Evolutionary conservation across 345 rosid genomes (phyloP).

Genomic region (Eucalyptus cloeziana): DNA sequence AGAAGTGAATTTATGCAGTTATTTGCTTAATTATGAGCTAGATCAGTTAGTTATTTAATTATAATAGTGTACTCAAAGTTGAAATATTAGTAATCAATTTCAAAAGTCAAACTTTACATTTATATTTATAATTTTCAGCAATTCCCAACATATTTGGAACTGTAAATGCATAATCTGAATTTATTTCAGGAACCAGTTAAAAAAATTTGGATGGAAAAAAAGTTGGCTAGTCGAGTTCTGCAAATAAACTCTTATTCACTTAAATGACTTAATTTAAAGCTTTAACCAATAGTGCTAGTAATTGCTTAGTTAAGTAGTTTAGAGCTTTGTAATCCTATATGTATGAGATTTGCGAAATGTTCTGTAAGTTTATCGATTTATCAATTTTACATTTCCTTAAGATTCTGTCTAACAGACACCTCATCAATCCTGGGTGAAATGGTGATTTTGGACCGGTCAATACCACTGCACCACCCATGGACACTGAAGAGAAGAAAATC

Average conservation of each 20-base stretch:
- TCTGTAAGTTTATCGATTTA: background rate
- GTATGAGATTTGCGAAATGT: background rate
- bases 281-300: background rate
- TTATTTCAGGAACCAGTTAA: background rate
- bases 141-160: background rate
- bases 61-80: background rate
- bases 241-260: background rate
- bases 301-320: background rate
- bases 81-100: background rate
- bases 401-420: background rate
- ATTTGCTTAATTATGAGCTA: background rate
- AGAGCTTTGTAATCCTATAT: background rate
- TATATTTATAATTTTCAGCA: background rate
- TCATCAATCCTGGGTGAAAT: background rate
- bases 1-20: background rate
- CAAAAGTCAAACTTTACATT: background rate
- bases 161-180: background rate
- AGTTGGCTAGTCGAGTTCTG: background rate
- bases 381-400: background rate
- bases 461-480: background rate
- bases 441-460: background rate
- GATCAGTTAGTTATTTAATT: background rate
- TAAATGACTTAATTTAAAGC: background rate
- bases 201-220: background rate
- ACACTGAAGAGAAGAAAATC: background rate